These are phyloP conservation scores for Talaromyces sp. DNA, from an alignment of 2,329 filamentous ascomycete genomes.

Conservation along the genomic window DNA sequence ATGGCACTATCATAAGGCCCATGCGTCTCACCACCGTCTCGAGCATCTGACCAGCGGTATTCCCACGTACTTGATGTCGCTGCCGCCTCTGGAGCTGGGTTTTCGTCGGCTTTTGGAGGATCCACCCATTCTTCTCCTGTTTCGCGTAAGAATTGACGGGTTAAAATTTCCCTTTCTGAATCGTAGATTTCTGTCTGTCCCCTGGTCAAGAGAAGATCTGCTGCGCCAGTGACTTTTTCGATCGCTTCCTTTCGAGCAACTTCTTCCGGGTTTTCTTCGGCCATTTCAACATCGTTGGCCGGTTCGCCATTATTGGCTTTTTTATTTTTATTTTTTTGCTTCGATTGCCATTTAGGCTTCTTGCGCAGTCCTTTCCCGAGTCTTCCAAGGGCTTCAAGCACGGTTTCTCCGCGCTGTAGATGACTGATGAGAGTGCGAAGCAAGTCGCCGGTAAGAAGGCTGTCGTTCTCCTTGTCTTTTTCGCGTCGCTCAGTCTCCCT, in stretches of 20 bases:
- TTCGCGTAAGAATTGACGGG: conserved; percentile 77
- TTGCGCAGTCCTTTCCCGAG: conserved; percentile 62
- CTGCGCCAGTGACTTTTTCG: conserved; percentile 78
- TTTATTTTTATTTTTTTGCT: conserved; percentile 49
- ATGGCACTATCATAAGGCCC: conserved; percentile 80
- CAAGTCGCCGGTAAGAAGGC: conserved; percentile 66
- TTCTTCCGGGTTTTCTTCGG: conserved; percentile 66
- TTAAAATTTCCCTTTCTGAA: conserved; percentile 73
- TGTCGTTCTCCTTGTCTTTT: conserved; percentile 69
- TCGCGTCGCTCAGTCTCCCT: conserved; percentile 71
- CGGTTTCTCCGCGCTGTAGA: conserved; percentile 76
- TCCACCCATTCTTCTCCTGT: conserved; percentile 81
- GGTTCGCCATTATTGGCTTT: conserved; percentile 27
- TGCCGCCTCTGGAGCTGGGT: conserved; percentile 4
- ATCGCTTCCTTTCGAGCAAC: conserved; percentile 66
- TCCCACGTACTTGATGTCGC: conserved; percentile 58
- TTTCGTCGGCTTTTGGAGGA: conserved; percentile 23
- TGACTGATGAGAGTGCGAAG: conserved; percentile 66
- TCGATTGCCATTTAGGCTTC: conserved; percentile 59
- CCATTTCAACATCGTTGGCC: conserved; percentile 63
- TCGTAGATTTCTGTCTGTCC: conserved; percentile 92
- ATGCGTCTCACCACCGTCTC: conserved; percentile 72
- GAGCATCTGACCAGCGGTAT: conserved; percentile 84
- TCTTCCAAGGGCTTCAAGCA: conserved; percentile 79
- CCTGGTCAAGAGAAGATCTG: conserved; percentile 76